These are phyloP conservation scores for Mrakiaceae sp. DNA, from an alignment of 1,284 basidiomycete genomes.

Conservation along the genomic window DNA sequence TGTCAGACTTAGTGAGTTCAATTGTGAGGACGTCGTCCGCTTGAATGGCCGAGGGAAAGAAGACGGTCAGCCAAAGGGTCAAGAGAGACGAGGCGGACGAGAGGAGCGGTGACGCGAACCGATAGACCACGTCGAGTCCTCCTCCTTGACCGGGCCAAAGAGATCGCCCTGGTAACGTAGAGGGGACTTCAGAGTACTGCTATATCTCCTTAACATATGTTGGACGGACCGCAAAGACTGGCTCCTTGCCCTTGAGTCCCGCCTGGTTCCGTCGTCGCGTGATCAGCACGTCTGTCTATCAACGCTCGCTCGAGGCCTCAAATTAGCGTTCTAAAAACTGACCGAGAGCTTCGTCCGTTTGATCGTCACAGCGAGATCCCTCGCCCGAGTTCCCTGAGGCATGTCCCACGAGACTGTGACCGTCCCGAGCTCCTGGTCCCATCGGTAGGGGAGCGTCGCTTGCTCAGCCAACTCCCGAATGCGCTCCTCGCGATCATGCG, in stretches of 20 bases:
- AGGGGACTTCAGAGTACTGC: too few species aligned
- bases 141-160: constrained; percentile 84
- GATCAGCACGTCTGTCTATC: not conserved
- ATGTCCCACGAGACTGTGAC: constrained; percentile 75
- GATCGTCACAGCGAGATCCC: constrained; percentile 63
- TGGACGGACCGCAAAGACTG: constrained; percentile 46
- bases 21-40: constrained; percentile 31
- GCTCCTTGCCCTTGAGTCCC: constrained; percentile 71
- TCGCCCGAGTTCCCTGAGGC: constrained; percentile 71
- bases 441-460: constrained; percentile 76
- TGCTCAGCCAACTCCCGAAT: constrained; percentile 21
- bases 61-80: not conserved
- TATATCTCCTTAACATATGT: too few species aligned
- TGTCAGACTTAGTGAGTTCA: constrained; percentile 58
- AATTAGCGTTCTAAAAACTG: not conserved
- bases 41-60: constrained; percentile 5
- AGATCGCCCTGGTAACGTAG: constrained; percentile 64
- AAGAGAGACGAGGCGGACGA: not conserved
- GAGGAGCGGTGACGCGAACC: constrained; percentile 43
- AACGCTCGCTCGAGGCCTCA: constrained; percentile 17
- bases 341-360: constrained; percentile 65
- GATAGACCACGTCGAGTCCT: constrained; percentile 95
- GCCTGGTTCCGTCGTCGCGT: constrained; percentile 33
- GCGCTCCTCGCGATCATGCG: constrained; percentile 11
- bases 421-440: constrained; percentile 82